Base-by-base conservation (phyloP, 805 yeast genomes). In the Yarrowia sp. region DNA sequence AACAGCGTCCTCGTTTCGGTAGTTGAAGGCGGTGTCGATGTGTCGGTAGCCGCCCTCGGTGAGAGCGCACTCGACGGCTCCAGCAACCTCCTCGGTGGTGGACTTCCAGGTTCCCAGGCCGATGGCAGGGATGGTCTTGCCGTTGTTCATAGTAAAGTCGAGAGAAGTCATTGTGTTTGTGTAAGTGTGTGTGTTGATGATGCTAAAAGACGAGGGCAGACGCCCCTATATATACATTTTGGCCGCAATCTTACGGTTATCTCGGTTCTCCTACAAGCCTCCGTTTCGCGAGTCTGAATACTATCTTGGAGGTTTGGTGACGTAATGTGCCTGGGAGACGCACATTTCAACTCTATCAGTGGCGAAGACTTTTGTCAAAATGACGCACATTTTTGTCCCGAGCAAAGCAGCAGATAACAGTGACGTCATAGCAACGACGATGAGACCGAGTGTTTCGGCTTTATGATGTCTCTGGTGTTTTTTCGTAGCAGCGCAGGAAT, bases 11-110 rank as follows among this genome's bases (percentile, higher is more conserved):
- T 89, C 96, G 69, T 85, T 86, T 2, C 81, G 81, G 71, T 88
- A 88, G 64, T 79, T 78, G 70, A 82, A 82, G 2, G 94, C 94
- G 9, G 91, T 83, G 71, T 88, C 96, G 66, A 88, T 84, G 70
- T 85, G 90, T 65, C 85, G 79, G 72, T 85, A 85, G 12, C 92
- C 92, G 9, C 78, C 76, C 69, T 82, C 78, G 42, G 44, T 38
- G 63, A 86, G 75, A 14, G 92, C 93, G 39, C 41, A 32, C 36
- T 58, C 62, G 19, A 65, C 63, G 24, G 86, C 83, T 16, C 74
- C 73, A 59, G 78, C 77, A 16, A 80, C 81, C 29, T 77, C 78
- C 25, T 76, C 75, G 18, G 73, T 65, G 42, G 80, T 80, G 8
- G 85, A 82, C 64, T 81, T 74, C 63, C 85, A 86, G 19, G 86